These are phyloP conservation scores for Talaromyces funiculosus DNA, from an alignment of 2,329 filamentous ascomycete genomes.

Conservation along the genomic window DNA sequence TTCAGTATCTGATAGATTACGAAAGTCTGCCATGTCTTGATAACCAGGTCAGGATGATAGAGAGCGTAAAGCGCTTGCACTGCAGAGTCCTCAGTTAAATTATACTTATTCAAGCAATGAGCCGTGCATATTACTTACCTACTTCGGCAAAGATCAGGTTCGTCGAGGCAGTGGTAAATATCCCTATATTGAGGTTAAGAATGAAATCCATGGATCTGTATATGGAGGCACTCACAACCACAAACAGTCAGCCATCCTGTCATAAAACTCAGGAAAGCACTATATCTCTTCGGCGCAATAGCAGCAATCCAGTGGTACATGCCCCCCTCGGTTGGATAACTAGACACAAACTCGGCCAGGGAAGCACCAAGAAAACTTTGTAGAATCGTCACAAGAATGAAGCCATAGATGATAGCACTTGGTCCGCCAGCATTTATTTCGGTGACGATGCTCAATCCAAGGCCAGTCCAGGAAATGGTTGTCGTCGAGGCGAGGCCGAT, in stretches of 20 bases:
- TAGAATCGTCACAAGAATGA: conserved; percentile 45
- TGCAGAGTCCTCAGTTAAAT: background rate
- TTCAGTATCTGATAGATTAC: conserved; percentile 38
- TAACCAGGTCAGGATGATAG: conserved; percentile 35
- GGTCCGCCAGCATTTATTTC: conserved; percentile 47
- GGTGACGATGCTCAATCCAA: conserved; percentile 43
- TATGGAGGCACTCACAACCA: conserved; percentile 25
- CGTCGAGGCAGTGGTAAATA: conserved; percentile 49
- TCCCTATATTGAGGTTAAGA: conserved; percentile 46
- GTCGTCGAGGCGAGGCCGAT: conserved; percentile 47
- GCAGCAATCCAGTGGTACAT: conserved; percentile 51
- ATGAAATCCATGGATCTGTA: conserved; percentile 16
- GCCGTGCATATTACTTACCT: background rate
- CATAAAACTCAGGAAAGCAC: conserved; percentile 40
- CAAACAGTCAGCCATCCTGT: conserved; percentile 43
- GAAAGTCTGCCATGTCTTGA: conserved; percentile 47
- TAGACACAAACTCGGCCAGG: conserved; percentile 45
- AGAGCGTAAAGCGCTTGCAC: conserved; percentile 24
- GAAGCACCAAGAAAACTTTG: conserved; percentile 45
- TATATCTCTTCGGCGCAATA: conserved; percentile 38
- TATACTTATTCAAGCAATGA: background rate
- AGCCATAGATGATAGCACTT: conserved; percentile 46
- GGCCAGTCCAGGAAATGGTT: conserved; percentile 35
- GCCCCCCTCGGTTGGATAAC: conserved; percentile 46
- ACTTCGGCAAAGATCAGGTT: conserved; percentile 39